Percentiles rank a stretch among this genome's conserved stretches.
These are phyloP conservation scores for Gossypium bickii DNA, from an alignment of 345 rosid species.

Conservation along the genomic window DNA sequence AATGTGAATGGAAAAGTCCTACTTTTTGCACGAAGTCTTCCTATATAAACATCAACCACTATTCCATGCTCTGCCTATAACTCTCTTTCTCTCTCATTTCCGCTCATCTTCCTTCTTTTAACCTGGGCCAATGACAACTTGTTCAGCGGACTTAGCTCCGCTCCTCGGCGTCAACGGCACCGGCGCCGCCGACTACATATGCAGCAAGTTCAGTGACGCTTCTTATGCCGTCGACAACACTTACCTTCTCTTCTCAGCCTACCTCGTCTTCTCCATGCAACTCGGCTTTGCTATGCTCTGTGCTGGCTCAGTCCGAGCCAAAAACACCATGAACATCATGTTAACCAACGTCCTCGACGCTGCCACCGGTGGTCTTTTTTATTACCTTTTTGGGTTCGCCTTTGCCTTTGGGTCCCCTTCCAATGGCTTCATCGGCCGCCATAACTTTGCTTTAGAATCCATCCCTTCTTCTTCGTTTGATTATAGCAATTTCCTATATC, in stretches of 20 bases:
- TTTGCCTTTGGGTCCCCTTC: conserved; percentile 81
- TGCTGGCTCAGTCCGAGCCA: conserved; percentile 91
- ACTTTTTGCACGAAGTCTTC: background rate
- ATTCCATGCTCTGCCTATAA: background rate
- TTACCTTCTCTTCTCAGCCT: conserved; percentile 85
- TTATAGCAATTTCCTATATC: conserved; percentile 78
- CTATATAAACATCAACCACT: background rate
- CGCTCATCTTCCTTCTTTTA: background rate
- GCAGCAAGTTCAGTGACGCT: conserved; percentile 50
- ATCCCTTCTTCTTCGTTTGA: conserved; percentile 24
- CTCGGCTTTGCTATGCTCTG: conserved; percentile 95
- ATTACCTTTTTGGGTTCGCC: conserved; percentile 85
- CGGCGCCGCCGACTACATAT: conserved; percentile 55
- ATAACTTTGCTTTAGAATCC: conserved; percentile 53
- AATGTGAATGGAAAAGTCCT: too few relatives aligned
- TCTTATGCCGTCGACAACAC: conserved; percentile 66
- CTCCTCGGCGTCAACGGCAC: conserved; percentile 59
- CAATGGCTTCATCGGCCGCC: conserved; percentile 72
- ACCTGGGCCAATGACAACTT: conserved; percentile 15
- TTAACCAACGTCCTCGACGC: conserved; percentile 93
- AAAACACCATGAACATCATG: conserved; percentile 95
- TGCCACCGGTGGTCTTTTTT: conserved; percentile 77
- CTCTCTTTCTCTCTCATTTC: background rate
- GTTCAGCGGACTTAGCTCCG: conserved; percentile 40
- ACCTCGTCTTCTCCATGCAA: conserved; percentile 89